These are phyloP conservation scores for Alternaria sp. DNA, from an alignment of 2,329 filamentous ascomycete genomes.

Conservation along the genomic window DNA sequence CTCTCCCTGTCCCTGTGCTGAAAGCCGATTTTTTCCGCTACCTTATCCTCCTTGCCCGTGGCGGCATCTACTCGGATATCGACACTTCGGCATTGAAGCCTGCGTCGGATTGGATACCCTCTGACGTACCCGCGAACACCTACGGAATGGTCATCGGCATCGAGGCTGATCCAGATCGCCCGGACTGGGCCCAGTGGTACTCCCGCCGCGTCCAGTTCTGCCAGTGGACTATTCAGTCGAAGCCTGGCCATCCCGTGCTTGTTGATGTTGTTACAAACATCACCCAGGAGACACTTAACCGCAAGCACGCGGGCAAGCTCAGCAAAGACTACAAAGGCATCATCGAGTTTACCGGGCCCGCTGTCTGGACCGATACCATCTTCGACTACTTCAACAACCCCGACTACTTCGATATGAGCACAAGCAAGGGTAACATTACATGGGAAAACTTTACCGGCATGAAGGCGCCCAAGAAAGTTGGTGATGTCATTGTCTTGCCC, in stretches of 20 bases:
- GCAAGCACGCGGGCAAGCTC: conserved; percentile 74
- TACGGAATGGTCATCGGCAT: conserved; percentile 93
- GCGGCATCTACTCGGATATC: conserved; percentile 82
- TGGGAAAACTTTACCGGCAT: conserved; percentile 92
- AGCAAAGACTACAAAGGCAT: conserved; percentile 75
- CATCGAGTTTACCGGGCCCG: conserved; percentile 93
- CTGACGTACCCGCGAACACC: conserved; percentile 75
- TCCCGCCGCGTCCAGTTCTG: conserved; percentile 96
- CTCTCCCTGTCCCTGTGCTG: conserved; percentile 61
- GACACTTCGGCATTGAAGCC: conserved; percentile 87
- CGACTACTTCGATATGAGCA: conserved; percentile 83
- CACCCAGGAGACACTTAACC: conserved; percentile 79
- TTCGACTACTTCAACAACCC: conserved; percentile 95
- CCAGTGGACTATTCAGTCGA: conserved; percentile 98
- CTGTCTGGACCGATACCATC: conserved; percentile 90
- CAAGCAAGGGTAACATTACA: conserved; percentile 76
- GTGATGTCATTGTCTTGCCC: conserved; percentile 90
- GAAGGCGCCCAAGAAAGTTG: conserved; percentile 81
- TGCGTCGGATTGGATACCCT: conserved; percentile 86
- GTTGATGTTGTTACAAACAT: conserved; percentile 88
- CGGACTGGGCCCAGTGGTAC: conserved; percentile 96
- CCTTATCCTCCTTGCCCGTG: conserved; percentile 76
- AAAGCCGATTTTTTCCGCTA: conserved; percentile 75
- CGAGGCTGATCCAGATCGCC: conserved; percentile 92
- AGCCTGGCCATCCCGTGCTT: conserved; percentile 91